Conservation (phyloP, 305 asterid genomes). For the Rubia peregrina region DNA sequence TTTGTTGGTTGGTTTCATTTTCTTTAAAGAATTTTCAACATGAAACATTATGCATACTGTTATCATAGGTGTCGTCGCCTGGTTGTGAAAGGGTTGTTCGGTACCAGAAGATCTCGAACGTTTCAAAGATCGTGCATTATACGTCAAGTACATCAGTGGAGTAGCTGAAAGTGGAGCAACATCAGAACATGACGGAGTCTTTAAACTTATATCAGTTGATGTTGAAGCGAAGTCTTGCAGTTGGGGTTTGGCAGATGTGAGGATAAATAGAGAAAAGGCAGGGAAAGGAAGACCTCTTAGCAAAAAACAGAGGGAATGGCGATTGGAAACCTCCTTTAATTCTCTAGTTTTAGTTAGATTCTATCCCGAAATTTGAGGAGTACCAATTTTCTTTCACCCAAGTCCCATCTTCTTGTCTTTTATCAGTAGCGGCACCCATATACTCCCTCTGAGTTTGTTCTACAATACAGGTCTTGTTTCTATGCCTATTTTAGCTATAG, state of each 20-base stretch:
- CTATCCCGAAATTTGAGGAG: conserved; percentile 48
- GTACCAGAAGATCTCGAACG: conserved; percentile 80
- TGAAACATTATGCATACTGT: not conserved
- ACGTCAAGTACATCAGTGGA: conserved; percentile 48
- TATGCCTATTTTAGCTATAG: too few relatives aligned
- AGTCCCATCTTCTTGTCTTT: not conserved
- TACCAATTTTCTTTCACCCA: not conserved
- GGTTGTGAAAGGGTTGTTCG: conserved; percentile 72
- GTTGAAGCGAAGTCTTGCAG: conserved; percentile 42
- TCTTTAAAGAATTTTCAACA: not conserved
- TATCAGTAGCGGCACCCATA: not conserved
- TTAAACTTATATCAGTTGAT: conserved; percentile 53
- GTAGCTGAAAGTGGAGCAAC: conserved; percentile 31
- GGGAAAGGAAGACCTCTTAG: conserved; percentile 25
- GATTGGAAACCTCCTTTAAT: conserved; percentile 45
- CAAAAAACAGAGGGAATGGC: not conserved
- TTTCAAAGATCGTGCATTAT: conserved; percentile 71
- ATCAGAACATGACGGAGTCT: conserved; percentile 58
- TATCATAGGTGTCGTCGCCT: conserved; percentile 76
- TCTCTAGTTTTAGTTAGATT: conserved; percentile 55
- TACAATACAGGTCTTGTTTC: too few relatives aligned
- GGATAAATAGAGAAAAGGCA: conserved; percentile 66
- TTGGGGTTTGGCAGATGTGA: conserved; percentile 84
- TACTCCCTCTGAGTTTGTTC: too few relatives aligned
- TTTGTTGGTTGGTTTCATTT: not conserved